Base-by-base conservation (phyloP, 768 basidiomycete genomes). In the Rickenella mellea region DNA sequence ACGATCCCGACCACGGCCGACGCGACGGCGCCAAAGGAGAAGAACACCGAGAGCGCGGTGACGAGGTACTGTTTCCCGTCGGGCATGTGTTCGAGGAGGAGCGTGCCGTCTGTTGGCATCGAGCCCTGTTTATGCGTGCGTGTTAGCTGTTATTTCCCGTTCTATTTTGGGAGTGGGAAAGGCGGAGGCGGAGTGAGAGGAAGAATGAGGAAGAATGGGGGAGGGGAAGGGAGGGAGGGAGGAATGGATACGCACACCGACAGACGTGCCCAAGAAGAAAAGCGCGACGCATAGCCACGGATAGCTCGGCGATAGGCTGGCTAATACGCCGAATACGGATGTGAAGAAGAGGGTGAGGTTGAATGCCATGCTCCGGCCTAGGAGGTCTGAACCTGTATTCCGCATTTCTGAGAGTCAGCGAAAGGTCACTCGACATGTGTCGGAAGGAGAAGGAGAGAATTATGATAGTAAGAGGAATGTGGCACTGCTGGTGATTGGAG, bases 21-120 rank as follows among this genome's bases (percentile, higher is more conserved):
- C 4, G 96, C 58, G 31, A 98, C 88, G 0, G 93, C 81, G 35
- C 94, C 94, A 28, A 96, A 62, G 5, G 90, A 92, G 69, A 97
- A 97, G 68, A 97, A 98, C n/a, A 92, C 76, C 4, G 90, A 91
- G 19, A 96, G 73, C 0, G 83, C 84, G 0, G 90, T 94, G 41
- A 97, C 81, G 24, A 98, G 75, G 57, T 94, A 91, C 53, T 91
- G 80, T 49, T 92, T 90, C n/a, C 76, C 76, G 49, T 82, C 78
- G 2, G 94, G 94, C 68, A 97, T 80, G 52, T 96, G 91, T 54
- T 99, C 94, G 7, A 91, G 70, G 19, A 91, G 73, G 3, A 94
- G 76, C 0, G 91, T 97, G 5, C 93, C 92, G 51, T 97, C 94
- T 0, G 93, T 98, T 1, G 93, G 93, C 90, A 97, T 94, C 31